phyloP scores from a whole-genome alignment of 345 rosid species.

The Erucastrum elatum region DNA sequence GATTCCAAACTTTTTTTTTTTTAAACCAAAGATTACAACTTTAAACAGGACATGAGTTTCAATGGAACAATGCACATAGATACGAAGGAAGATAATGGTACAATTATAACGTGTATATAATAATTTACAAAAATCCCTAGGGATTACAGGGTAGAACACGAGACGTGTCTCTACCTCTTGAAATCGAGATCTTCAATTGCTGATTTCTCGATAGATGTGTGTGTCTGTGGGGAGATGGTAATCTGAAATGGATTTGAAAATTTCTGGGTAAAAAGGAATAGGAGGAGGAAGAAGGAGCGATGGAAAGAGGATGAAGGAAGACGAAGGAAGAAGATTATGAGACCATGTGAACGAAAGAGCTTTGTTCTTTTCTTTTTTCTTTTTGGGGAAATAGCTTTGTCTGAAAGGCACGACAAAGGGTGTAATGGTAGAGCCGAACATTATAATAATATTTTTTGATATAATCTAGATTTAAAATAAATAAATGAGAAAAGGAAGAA shows the following conservation, averaged over 20 bases:
- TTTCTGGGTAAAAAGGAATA: conserved; percentile 8
- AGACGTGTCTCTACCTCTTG: conserved; percentile 15
- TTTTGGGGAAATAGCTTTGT: conserved; percentile 20
- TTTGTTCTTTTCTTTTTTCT: not conserved
- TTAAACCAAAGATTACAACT: conserved; percentile 6
- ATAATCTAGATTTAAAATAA: not conserved
- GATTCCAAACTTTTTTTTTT: not conserved
- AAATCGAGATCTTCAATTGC: conserved; percentile 34
- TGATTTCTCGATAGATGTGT: not conserved
- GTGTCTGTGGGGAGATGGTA: not conserved
- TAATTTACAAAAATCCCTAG: conserved; percentile 6
- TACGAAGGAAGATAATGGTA: not conserved
- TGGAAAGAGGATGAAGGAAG: not conserved
- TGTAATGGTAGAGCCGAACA: conserved; percentile 21
- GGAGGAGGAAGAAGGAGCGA: conserved; percentile 12
- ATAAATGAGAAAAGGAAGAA: not conserved
- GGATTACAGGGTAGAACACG: conserved; percentile 36
- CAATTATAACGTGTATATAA: not conserved
- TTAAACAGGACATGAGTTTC: conserved; percentile 10
- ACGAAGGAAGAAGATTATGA: conserved; percentile 10
- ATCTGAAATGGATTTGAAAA: conserved; percentile 1
- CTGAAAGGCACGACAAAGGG: conserved; percentile 33
- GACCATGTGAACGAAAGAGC: conserved; percentile 27
- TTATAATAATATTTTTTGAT: not conserved
- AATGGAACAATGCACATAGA: not conserved